Base-by-base conservation (phyloP, 768 basidiomycete species). In the Omphalotus guepiniiformis region DNA sequence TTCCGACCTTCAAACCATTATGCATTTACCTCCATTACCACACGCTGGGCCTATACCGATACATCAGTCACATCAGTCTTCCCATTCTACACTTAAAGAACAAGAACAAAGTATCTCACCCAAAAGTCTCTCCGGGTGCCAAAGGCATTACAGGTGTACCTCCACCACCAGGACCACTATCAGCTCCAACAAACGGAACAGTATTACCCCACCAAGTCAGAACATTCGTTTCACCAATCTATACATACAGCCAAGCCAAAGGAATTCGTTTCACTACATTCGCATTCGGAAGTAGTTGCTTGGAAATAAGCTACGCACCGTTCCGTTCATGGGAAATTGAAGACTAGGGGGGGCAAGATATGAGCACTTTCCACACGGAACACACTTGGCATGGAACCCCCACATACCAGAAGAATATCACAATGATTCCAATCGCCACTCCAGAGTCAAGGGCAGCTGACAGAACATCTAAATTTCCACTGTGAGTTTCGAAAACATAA, bases 371-470 rank as follows among this genome's bases (percentile, higher is more conserved):
- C n/a, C n/a, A n/a, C n/a, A n/a, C n/a, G n/a, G n/a, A n/a, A n/a
- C n/a, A n/a, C n/a, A n/a, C n/a, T n/a, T n/a, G n/a, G n/a, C 2
- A 6, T 1, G 43, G 43, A 19, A 47, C n/a, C n/a, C 18, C 5
- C 4, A 47, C 49, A 27, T 45, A 53, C 49, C 36, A n/a, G 61
- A 83, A 82, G 66, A 80, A 83, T 34, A 84, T 71, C 32, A 76
- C 9, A 22, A 86, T 64, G 3, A 74, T 63, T 16, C 74, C 63
- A 15, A 85, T 53, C 0, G 83, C 83, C 7, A 85, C 67, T n/a
- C 86, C 84, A 13, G 85, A 75, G 54, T 86, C 85, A 54, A 88
- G 56, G 3, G 82, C 85, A 8, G 84, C 82, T 5, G 84, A 86
- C 15, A 87, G 63, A 16, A 86, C 79, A 53, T 85, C 53, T 54